These are phyloP conservation scores for Backusella macrospora DNA, from an alignment of 192 early-diverging fungal species.

Conservation along the genomic window DNA sequence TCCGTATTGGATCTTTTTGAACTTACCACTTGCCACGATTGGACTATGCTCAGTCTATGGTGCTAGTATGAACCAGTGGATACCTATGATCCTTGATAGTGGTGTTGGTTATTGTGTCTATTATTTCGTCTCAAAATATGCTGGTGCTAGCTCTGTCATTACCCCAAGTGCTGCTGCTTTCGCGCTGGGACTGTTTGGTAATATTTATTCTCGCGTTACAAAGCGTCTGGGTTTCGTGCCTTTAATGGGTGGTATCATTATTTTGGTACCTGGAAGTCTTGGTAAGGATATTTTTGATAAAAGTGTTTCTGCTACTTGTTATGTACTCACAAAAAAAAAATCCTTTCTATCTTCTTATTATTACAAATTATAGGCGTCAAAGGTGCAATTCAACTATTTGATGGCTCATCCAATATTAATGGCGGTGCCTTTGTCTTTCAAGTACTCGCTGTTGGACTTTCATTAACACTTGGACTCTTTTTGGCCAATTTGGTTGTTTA, in stretches of 20 bases:
- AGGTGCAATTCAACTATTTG: slow-evolving; percentile 37
- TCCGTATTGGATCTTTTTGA: slow-evolving; percentile 47
- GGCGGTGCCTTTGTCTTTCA: slow-evolving; percentile 43
- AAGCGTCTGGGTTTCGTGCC: slow-evolving; percentile 78
- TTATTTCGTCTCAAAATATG: slow-evolving; percentile 59
- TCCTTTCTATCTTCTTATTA: neutral
- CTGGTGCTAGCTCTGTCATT: slow-evolving; percentile 49
- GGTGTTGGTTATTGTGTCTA: slow-evolving; percentile 72
- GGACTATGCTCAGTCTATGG: slow-evolving; percentile 60
- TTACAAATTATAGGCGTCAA: slow-evolving; percentile 25
- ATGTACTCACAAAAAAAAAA: neutral
- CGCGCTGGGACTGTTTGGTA: slow-evolving; percentile 78
- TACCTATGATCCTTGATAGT: slow-evolving; percentile 64
- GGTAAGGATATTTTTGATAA: no score
- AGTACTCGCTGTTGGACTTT: slow-evolving; percentile 61
- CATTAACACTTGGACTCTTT: slow-evolving; percentile 72
- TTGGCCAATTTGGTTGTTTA: slow-evolving; percentile 65
- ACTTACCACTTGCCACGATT: slow-evolving; percentile 43
- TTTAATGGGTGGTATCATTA: slow-evolving; percentile 77
- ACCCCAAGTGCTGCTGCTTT: slow-evolving; percentile 71
- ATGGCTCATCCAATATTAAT: slow-evolving; percentile 27
- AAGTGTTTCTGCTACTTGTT: no score
- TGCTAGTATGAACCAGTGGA: slow-evolving; percentile 63
- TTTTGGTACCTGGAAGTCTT: slow-evolving; percentile 84
- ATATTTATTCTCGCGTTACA: slow-evolving; percentile 75